Base-by-base conservation (phyloP, 257 asterid species). In the Sherardia arvensis region DNA sequence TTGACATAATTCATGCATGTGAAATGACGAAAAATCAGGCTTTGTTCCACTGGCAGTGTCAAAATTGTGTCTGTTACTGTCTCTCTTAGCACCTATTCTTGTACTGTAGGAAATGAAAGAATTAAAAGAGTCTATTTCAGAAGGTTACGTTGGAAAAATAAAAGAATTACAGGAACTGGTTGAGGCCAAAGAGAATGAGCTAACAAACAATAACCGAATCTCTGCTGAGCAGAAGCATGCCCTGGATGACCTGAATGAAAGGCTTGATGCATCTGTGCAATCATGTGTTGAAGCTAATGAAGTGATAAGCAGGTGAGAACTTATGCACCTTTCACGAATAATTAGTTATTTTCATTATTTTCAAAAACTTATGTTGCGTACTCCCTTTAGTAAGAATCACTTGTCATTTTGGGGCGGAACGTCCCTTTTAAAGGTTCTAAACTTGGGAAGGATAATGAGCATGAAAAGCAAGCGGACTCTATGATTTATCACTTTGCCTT, bases 231-330 rank as follows among this genome's bases (percentile, higher is more conserved):
- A 80, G 76, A 93, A 83, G 55, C 95, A 90, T 67, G 81, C 76
- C 27, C 72, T 85, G 36, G 96, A 84, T 60, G 90, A 81, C 79
- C 95, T 93, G 70, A 80, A 73, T 63, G 87, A 85, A 79, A 80
- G 90, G 74, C 95, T 93, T 66, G 33, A 64, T 68, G 92, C 96
- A 72, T 85, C 92, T 75, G 57, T 63, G 77, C 96, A 87, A 73
- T 90, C 97, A 51, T 83, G 86, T 69, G 66, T 74, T 55, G 97
- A 93, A 81, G 95, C 99, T 60, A 90, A 93, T 85, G 97, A 93
- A 78, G 80, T 93, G 68, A 87, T 93, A 69, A 69, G 62, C 67
- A 87, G 99, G 99, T 93, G 70, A 83, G 84, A 68, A 23, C 66
- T 57, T 58, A 25, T n/a, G 47, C n/a, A 51, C 6, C 61, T 65